Conservation (phyloP, 352 stramenopile species). For the Globisporangium recalcitrans region DNA sequence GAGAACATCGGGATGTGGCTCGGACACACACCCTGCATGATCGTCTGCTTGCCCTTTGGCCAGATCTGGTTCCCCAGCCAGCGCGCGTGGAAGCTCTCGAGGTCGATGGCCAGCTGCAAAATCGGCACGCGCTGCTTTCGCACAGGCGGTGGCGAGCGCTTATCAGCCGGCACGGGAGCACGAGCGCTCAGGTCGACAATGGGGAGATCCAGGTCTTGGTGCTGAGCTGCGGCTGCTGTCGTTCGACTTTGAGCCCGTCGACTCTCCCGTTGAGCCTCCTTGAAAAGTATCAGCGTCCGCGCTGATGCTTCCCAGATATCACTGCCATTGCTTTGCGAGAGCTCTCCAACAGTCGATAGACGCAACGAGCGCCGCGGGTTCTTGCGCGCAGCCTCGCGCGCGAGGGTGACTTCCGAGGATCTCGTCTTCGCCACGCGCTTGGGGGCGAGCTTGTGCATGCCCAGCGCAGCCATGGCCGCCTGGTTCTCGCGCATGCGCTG, state of each 20-base stretch:
- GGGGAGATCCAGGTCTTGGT: slow-evolving; percentile 13
- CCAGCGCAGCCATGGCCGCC: slow-evolving; percentile 31
- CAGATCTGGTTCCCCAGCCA: slow-evolving; percentile 52
- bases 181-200: slow-evolving; percentile 7
- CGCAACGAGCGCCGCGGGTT: slow-evolving; percentile 24
- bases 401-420: too few relatives aligned
- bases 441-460: slow-evolving; percentile 19
- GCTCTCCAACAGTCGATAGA: slow-evolving; percentile 1
- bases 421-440: background rate
- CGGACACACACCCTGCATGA: slow-evolving; percentile 48
- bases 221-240: background rate
- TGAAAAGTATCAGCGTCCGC: background rate
- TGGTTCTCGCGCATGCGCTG: slow-evolving; percentile 53
- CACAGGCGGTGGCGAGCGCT: background rate
- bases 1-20: slow-evolving; percentile 23
- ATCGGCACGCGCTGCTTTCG: slow-evolving; percentile 16
- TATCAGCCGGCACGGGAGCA: background rate
- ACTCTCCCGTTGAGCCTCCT: background rate
- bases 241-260: background rate
- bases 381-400: background rate
- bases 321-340: background rate
- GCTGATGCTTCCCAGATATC: background rate
- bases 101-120: slow-evolving; percentile 27
- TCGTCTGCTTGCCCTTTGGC: slow-evolving; percentile 39
- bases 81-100: slow-evolving; percentile 35